Evolutionary conservation across 805 yeast genomes (phyloP), one percentile per base, ranked within the genome.

Genomic region (Maudiozyma bulderi): DNA sequence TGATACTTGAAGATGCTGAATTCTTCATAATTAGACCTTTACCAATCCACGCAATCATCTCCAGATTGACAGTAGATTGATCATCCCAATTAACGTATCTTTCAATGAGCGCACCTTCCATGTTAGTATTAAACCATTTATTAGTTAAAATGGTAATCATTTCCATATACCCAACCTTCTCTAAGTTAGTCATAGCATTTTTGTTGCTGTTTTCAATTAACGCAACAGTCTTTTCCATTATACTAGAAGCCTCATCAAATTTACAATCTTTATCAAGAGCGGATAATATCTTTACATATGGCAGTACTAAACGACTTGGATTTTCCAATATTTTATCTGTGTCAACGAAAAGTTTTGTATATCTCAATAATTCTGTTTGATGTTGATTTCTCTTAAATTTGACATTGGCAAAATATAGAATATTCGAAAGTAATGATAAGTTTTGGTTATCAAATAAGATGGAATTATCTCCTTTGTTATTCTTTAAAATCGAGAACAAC

Each of bases 11-110:
- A 0, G 53, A 30, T 8, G 65, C 53, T 50, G 82, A 83, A 53
- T 76, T 76, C 55, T 76, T 79, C 62, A 86, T 60, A 0, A 86
- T 59, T 45, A 86, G 69, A 0, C 86, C 90, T 62, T 87, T 89
- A 20, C 81, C 68, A 6, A 82, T 64, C 96, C 96, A 89, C 2
- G 82, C 69, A 14, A 73, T 62, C 0, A 74, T 60, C 60, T 87
- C 95, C 40, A 85, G 62, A 10, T 68, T 55, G 28, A 57, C 52
- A 3, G 61, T 34, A 3, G 64, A 51, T 3, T 46, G 40, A 14
- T 55, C 50, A 9, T 50, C 43, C 51, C 50, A 52, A 40, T 56
- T 47, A 10, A 62, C 43, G 9, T 51, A 50, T 35, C 44, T 45
- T 28, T 40, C 40, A 2, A 61, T 35, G 2, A 10, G 29, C 8